Evolutionary conservation across 768 basidiomycete genomes (phyloP).

Genomic region (Xerocomellus dryophilus): DNA sequence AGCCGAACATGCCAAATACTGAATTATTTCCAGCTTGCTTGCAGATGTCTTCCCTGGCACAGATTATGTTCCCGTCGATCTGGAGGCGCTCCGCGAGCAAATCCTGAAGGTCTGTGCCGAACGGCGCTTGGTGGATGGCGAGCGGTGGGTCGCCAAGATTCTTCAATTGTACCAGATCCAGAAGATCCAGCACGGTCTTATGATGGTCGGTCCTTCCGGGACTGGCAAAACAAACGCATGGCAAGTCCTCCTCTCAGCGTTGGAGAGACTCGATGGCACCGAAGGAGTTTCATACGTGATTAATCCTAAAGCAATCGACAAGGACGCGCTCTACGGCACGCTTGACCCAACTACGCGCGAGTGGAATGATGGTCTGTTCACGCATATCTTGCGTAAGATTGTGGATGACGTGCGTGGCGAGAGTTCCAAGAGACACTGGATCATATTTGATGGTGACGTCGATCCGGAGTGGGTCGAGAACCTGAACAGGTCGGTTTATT

Average conservation of each 20-base stretch:
- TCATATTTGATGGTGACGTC: conserved; percentile 98
- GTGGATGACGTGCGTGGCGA: conserved; percentile 98
- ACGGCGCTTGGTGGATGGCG: conserved; percentile 79
- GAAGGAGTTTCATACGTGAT: conserved; percentile 97
- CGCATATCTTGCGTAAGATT: conserved; percentile 94
- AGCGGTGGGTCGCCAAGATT: conserved; percentile 92
- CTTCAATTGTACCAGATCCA: conserved; percentile 98
- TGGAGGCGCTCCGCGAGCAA: conserved; percentile 80
- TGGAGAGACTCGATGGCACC: conserved; percentile 85
- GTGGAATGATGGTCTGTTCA: conserved; percentile 99
- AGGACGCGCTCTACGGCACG: conserved; percentile 96
- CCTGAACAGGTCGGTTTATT: conserved; percentile 77
- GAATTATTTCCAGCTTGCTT: conserved; percentile 56
- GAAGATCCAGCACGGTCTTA: conserved; percentile 98
- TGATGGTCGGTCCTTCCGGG: conserved; percentile 99
- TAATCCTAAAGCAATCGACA: conserved; percentile 98
- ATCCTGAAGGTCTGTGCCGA: conserved; percentile 86
- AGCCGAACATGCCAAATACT: neutral
- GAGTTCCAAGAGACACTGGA: conserved; percentile 96
- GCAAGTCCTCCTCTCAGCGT: conserved; percentile 87
- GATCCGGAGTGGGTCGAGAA: conserved; percentile 99
- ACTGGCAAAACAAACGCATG: conserved; percentile 97
- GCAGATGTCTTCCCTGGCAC: conserved; percentile 98
- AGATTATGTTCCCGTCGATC: conserved; percentile 84
- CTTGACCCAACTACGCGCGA: conserved; percentile 96